Base-by-base conservation (phyloP, 176 grass and related monocot species). In the Bolboschoenus planiculmis region DNA sequence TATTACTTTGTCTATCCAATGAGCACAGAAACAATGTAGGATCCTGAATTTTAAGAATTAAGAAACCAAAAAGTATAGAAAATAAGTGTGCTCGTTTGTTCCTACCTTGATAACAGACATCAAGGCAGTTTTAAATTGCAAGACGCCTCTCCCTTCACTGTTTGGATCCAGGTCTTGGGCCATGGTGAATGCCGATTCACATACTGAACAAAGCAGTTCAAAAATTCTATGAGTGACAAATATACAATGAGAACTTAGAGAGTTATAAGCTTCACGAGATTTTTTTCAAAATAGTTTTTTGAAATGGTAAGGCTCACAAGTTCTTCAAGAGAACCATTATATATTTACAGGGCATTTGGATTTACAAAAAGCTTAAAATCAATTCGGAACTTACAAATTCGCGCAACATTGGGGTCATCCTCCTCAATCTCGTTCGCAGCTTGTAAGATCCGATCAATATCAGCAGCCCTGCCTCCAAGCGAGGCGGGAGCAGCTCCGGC, bases 111-210 rank as follows among this genome's bases (percentile, higher is more conserved):
- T 97, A 10, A 97, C 83, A 80, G 94, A 94, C 66, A 78, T 81
- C 81, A 97, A 77, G 35, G 91, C 91, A 6, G 94, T 97, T 82
- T 97, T 97, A 88, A 94, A 97, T 82, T 97, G 94, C 6, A 97
- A 37, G 44, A 97, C 91, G 31, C 91, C 94, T 83, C 94, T 87
- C 13, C 91, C 86, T 5, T 87, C 91, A 11, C 94, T 94, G 88
- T 82, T 85, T 3, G 91, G 94, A 67, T 97, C 94, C 20, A 97
- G 66, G 84, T 89, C 79, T 87, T 97, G 94, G 14, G 91, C 94
- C 91, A 97, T 92, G 18, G 75, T 87, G 70, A 90, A 92, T 14
- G 94, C 94, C 78, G 93, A 91, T 75, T 97, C 94, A 86, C 90
- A 94, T 18, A 97, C 91, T 97, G 84, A 9, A 74, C 26, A 40